Conservation (phyloP, 2,329 filamentous ascomycete genomes). For the Cladosporium sp. region DNA sequence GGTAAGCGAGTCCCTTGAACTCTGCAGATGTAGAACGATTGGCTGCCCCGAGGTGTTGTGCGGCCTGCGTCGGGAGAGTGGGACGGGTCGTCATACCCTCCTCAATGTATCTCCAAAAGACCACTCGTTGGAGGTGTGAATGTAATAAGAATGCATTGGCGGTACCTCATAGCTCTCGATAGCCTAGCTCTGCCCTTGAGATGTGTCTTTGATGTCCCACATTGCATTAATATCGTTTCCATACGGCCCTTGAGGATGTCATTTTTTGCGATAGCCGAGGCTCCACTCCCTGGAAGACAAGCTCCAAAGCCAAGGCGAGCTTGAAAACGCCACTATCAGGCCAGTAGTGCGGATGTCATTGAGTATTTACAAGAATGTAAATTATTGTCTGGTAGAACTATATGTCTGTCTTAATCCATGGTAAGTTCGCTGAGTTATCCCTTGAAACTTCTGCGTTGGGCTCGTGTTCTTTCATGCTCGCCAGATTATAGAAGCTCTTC, state of each 20-base stretch:
- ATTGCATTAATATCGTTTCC: background rate
- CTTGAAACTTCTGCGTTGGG: no score
- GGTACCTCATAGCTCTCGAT: background rate
- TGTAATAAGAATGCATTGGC: background rate
- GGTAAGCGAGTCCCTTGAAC: slow-evolving; percentile 7
- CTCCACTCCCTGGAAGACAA: no score
- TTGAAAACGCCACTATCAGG: background rate
- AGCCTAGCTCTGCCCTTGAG: background rate
- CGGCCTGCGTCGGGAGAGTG: slow-evolving; percentile 8
- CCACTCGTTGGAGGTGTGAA: background rate
- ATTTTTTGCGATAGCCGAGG: slow-evolving; percentile 4
- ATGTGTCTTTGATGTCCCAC: background rate
- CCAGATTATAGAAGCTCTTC: background rate
- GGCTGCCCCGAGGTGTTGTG: slow-evolving; percentile 14
- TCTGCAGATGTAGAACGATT: background rate
- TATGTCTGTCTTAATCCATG: background rate
- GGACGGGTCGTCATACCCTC: background rate
- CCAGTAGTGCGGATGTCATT: background rate
- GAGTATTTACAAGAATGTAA: background rate
- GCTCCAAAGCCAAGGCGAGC: background rate
- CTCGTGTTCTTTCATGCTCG: no score
- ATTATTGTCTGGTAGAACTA: background rate
- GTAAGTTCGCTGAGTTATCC: background rate
- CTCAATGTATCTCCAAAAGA: background rate
- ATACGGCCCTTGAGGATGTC: background rate